Evolutionary conservation across 768 basidiomycete genomes (phyloP), one percentile per base, ranked within the genome.

Genomic region (Mycena floridula): DNA sequence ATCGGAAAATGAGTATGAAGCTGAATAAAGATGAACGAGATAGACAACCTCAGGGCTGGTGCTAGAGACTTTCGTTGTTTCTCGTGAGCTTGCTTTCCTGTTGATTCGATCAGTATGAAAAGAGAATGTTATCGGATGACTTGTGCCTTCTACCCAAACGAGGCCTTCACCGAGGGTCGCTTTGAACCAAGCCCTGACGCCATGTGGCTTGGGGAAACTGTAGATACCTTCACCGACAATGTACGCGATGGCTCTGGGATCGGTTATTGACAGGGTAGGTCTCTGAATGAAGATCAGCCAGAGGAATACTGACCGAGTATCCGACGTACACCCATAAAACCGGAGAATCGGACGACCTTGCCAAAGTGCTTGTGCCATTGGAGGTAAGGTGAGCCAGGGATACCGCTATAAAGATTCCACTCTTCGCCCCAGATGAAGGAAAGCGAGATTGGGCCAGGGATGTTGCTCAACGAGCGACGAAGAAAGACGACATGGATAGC

Each of bases 361-460:
- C 81, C 81, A 44, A 70, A 83, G 42, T 61, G 54, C 23, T 55
- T 60, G 43, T 77, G 74, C 79, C 79, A 83, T 15, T 66, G 58
- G 18, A 67, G 46, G 55, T 82, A 80, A 12, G 66, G 65, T 7
- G 61, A 59, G 12, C 81, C 81, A 27, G 81, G 81, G n/a, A 56
- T 24, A n/a, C 58, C 57, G 41, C 70, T 66, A 51, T 78, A 81
- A 11, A 82, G 70, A 13, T 63, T 50, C 71, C 76, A 76, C 52
- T 81, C 80, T 50, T 81, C 73, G 1, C 81, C 81, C 81, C 81
- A 82, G 2, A 82, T 47, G 45, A 70, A 59, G 23, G 77, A 81
- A 22, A 63, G 66, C 6, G 63, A 25, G 16, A 52, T 56, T 8
- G 81, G 81, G 2, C 81, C 79, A 13, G 77, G 77, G 25, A 82